Conservation (phyloP, 208 protist genomes). For the Leishmania tropica region DNA sequence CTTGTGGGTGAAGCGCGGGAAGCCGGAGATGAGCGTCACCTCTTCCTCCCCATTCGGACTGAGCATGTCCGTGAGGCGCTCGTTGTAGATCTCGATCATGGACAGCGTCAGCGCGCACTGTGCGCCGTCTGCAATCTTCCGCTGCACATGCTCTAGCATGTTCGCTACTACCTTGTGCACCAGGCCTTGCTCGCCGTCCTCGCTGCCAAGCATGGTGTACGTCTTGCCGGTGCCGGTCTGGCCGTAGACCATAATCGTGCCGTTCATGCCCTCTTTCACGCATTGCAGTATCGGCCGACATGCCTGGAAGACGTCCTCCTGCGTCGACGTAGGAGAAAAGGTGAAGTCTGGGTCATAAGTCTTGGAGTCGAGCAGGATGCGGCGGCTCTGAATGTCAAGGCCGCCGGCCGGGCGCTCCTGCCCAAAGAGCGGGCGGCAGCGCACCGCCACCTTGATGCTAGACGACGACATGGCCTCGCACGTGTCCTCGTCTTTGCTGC, state of each 20-base stretch:
- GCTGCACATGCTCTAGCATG: conserved; percentile 90
- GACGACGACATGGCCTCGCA: conserved; percentile 28
- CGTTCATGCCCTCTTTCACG: conserved; percentile 91
- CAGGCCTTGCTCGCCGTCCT: conserved; percentile 59
- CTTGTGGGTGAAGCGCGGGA: conserved; percentile 73
- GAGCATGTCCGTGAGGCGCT: conserved; percentile 91
- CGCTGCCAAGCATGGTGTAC: conserved; percentile 94
- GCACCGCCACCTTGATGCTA: conserved; percentile 89
- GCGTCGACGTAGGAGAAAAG: conserved; percentile 62
- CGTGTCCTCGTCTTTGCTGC: not conserved
- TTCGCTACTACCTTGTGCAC: conserved; percentile 92
- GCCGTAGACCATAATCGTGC: conserved; percentile 94
- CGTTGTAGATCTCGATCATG: conserved; percentile 95
- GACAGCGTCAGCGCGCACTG: conserved; percentile 90
- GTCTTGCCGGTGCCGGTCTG: conserved; percentile 97
- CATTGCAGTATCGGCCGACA: conserved; percentile 88
- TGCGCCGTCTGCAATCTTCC: conserved; percentile 83
- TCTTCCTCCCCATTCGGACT: conserved; percentile 78
- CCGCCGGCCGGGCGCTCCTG: conserved; percentile 72
- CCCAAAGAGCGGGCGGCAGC: conserved; percentile 83
- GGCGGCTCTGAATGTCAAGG: conserved; percentile 79
- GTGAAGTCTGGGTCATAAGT: conserved; percentile 91
- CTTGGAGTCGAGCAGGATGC: conserved; percentile 88
- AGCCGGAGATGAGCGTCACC: conserved; percentile 85
- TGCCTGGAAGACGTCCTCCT: conserved; percentile 87